These are phyloP conservation scores for Pestalotiopsis sp. DNA, from an alignment of 2,329 filamentous ascomycete species.

Conservation along the genomic window DNA sequence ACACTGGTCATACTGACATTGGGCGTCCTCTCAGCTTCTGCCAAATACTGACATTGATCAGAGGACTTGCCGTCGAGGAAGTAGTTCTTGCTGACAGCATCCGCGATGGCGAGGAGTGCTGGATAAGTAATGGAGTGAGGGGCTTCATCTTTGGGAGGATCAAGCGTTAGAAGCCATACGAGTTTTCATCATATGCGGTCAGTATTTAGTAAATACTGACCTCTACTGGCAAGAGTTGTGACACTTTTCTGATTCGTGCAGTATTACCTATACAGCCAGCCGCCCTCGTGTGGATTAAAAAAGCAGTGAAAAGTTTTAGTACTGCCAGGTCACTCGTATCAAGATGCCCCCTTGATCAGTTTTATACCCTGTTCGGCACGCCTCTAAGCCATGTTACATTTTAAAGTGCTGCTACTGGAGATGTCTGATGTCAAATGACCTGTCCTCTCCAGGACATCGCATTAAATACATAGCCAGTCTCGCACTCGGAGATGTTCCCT, in stretches of 20 bases:
- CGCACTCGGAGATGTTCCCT: slow-evolving; percentile 22
- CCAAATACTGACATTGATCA: slow-evolving; percentile 27
- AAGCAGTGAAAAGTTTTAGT: neutral
- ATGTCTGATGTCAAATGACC: slow-evolving; percentile 55
- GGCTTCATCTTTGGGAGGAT: slow-evolving; percentile 65
- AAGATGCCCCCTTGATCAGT: neutral
- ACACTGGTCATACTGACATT: neutral
- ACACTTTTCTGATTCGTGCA: no score
- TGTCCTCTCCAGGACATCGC: slow-evolving; percentile 57
- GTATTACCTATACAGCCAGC: no score
- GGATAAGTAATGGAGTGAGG: slow-evolving; percentile 85
- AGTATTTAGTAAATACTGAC: neutral
- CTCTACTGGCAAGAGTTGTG: neutral
- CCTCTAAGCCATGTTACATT: slow-evolving; percentile 38
- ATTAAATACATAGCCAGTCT: slow-evolving; percentile 47
- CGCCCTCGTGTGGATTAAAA: no score
- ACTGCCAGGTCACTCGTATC: neutral
- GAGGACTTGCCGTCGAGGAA: slow-evolving; percentile 67
- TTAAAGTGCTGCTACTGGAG: slow-evolving; percentile 55
- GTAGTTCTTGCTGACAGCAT: slow-evolving; percentile 62
- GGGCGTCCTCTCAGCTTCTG: neutral
- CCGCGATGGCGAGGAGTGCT: slow-evolving; percentile 74
- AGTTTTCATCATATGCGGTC: neutral
- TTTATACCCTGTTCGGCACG: slow-evolving; percentile 16
- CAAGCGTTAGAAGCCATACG: neutral